Conservation (phyloP, 116 monocot genomes). For the Zostera marina region DNA sequence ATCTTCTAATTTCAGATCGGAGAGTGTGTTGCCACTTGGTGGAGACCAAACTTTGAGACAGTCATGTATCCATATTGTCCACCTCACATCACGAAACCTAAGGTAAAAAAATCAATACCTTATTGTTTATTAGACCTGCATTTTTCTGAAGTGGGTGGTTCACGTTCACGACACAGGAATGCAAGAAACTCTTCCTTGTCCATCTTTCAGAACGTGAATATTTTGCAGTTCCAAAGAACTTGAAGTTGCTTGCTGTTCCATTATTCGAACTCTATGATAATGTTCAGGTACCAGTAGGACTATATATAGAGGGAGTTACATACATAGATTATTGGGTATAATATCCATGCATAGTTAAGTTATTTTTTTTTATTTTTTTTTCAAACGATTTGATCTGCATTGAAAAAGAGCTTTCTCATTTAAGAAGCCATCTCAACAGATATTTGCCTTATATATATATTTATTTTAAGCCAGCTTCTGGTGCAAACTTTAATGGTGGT, state of each 20-base stretch:
- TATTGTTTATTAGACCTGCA: not conserved
- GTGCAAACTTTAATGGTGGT: no score
- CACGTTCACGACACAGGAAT: slow-evolving; percentile 37
- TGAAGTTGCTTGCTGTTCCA: slow-evolving; percentile 97
- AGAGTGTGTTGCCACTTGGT: slow-evolving; percentile 96
- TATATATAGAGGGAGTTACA: no score
- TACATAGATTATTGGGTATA: no score
- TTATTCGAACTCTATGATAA: slow-evolving; percentile 98
- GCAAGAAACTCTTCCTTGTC: slow-evolving; percentile 93
- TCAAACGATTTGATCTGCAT: no score
- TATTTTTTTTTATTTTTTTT: no score
- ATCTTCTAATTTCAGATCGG: slow-evolving; percentile 49
- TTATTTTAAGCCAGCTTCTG: no score
- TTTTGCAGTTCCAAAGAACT: slow-evolving; percentile 95
- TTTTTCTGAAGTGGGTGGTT: not conserved
- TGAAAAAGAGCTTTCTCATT: no score
- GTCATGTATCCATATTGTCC: slow-evolving; percentile 99
- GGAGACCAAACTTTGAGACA: slow-evolving; percentile 98
- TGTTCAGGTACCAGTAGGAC: slow-evolving; percentile 52
- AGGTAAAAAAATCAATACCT: slow-evolving; percentile 24
- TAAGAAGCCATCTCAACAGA: no score
- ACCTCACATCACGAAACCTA: slow-evolving; percentile 94
- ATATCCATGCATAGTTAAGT: no score
- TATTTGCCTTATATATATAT: no score
- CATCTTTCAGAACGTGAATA: slow-evolving; percentile 90